These are phyloP conservation scores for Aspergillus flavus DNA, from an alignment of 2,329 filamentous ascomycete genomes.

Conservation along the genomic window DNA sequence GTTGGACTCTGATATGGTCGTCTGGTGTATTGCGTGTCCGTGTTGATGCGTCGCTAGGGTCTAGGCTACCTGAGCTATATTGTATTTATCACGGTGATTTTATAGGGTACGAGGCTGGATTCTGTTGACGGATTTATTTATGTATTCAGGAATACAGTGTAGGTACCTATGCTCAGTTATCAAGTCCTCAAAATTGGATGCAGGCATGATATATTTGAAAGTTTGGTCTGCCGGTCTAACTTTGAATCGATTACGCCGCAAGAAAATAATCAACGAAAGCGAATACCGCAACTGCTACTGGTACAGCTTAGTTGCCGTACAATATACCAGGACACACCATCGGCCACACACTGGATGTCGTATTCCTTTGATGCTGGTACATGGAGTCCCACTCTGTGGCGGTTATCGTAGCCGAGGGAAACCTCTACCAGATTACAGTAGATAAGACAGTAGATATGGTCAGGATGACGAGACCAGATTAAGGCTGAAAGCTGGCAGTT, in stretches of 20 bases:
- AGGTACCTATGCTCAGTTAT: not conserved
- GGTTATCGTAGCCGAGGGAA: conserved; percentile 10
- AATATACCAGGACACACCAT: not conserved
- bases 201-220: not conserved
- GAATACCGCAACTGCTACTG: not conserved
- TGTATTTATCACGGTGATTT: not conserved
- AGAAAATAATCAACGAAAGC: not conserved
- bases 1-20: not conserved
- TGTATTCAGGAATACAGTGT: too few relatives aligned
- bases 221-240: not conserved
- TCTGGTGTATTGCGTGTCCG: conserved; percentile 6
- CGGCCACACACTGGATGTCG: not conserved
- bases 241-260: not conserved
- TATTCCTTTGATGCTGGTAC: not conserved
- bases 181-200: not conserved
- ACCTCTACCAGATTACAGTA: not conserved
- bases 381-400: conserved; percentile 10
- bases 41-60: conserved; percentile 11
- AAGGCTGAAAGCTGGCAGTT: conserved; percentile 2
- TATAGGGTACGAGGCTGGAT: not conserved
- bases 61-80: not conserved
- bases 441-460: not conserved
- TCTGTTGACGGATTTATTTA: not conserved
- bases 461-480: conserved; percentile 6
- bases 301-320: not conserved